Evolutionary conservation across 2,329 filamentous ascomycete species (phyloP).

Genomic region (Cordyceps farinosa): DNA sequence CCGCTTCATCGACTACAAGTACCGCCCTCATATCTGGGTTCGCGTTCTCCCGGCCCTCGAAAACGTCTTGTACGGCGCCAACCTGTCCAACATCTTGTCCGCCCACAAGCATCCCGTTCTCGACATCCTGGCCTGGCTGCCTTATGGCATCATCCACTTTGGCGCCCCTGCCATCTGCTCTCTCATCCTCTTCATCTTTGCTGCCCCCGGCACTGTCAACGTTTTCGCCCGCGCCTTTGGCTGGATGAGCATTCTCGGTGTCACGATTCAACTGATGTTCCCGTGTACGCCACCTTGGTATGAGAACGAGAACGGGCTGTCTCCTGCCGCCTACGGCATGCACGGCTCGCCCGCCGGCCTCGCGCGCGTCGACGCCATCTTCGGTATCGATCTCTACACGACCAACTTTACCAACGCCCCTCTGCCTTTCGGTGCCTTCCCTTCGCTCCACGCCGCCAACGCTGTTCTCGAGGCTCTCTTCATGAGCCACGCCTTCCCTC

Average conservation of each 20-base stretch:
- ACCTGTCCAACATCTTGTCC: constrained; percentile 91
- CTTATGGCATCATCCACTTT: constrained; percentile 89
- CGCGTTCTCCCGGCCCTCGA: constrained; percentile 90
- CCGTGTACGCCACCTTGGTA: constrained; percentile 97
- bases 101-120: constrained; percentile 80
- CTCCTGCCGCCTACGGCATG: constrained; percentile 90
- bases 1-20: constrained; percentile 85
- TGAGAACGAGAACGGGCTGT: constrained; percentile 86
- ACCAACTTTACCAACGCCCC: constrained; percentile 87
- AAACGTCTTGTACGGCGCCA: constrained; percentile 94
- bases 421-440: constrained; percentile 91
- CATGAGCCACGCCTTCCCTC: constrained; percentile 89
- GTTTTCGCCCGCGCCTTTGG: constrained; percentile 85
- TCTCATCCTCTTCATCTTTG: constrained; percentile 79
- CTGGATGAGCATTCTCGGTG: constrained; percentile 86
- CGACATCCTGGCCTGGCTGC: constrained; percentile 87
- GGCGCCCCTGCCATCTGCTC: constrained; percentile 79
- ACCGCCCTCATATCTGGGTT: constrained; percentile 91
- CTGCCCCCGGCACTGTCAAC: constrained; percentile 77
- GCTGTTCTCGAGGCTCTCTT: constrained; percentile 88
- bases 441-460: constrained; percentile 85
- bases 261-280: constrained; percentile 83
- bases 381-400: constrained; percentile 89
- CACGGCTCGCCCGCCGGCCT: constrained; percentile 84
- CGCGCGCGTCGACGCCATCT: constrained; percentile 81